Evolutionary conservation across 306 rosid genomes (phyloP).

Genomic region (Cotoneaster glaucophyllus): DNA sequence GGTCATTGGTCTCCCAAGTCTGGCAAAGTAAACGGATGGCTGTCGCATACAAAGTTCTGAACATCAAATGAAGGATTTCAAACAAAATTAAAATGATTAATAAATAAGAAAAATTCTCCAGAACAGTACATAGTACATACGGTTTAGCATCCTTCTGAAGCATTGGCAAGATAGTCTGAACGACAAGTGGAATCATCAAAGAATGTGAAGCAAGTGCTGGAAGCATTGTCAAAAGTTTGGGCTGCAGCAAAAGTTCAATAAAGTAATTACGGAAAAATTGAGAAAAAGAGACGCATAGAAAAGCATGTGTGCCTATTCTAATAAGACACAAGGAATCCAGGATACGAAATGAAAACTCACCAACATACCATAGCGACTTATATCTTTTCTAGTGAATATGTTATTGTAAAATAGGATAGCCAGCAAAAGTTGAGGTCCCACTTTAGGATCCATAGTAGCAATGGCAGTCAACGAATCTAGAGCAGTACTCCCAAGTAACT

Average conservation of each 20-base stretch:
- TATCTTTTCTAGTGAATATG: slow-evolving; percentile 61
- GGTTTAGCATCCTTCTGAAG: slow-evolving; percentile 67
- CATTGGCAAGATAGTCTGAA: slow-evolving; percentile 87
- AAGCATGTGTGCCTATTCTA: slow-evolving; percentile 5
- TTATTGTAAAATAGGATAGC: slow-evolving; percentile 66
- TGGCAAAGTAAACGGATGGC: slow-evolving; percentile 84
- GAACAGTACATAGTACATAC: slow-evolving; percentile 36
- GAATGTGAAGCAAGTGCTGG: slow-evolving; percentile 88
- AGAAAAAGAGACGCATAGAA: slow-evolving; percentile 12
- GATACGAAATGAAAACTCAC: slow-evolving; percentile 37
- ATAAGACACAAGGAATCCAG: slow-evolving; percentile 3
- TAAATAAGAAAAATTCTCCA: not conserved
- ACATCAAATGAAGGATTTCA: slow-evolving; percentile 11
- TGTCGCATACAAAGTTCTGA: slow-evolving; percentile 72
- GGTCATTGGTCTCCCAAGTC: slow-evolving; percentile 93
- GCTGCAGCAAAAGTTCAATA: slow-evolving; percentile 48
- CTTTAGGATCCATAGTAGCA: slow-evolving; percentile 71
- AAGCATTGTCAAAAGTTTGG: slow-evolving; percentile 65
- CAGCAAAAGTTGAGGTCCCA: slow-evolving; percentile 76
- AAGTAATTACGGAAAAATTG: slow-evolving; percentile 5
- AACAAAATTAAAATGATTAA: not conserved
- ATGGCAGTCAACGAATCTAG: slow-evolving; percentile 65
- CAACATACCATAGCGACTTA: slow-evolving; percentile 50
- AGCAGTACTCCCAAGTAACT: slow-evolving; percentile 45
- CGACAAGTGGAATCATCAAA: slow-evolving; percentile 77